A percentile compares a stretch with the other conserved stretches of the same genome.
Conservation (phyloP, 768 basidiomycete species). For the Trametes villosa region DNA sequence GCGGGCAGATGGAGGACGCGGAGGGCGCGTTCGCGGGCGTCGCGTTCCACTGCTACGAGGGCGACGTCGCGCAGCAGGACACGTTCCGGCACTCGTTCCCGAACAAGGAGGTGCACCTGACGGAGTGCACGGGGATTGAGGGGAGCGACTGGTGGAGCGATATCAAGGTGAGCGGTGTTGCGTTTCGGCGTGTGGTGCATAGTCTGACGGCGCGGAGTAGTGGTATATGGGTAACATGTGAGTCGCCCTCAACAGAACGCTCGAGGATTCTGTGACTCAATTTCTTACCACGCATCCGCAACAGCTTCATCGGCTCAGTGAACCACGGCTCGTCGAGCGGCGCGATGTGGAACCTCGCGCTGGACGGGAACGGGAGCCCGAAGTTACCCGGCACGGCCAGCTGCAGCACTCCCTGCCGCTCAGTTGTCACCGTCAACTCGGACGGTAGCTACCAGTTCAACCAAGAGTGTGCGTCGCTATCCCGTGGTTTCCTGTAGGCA, state of each 20-base stretch:
- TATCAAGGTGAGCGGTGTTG: conserved; percentile 60
- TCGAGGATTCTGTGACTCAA: too few species aligned
- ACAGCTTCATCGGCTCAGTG: conserved; percentile 46
- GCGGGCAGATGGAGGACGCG: conserved; percentile 59
- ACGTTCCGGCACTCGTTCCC: conserved; percentile 61
- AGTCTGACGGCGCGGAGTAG: too few species aligned
- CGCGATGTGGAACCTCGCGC: conserved; percentile 80
- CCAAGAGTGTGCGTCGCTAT: conserved; percentile 62
- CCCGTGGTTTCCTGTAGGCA: not conserved
- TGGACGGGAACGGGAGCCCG: conserved; percentile 63
- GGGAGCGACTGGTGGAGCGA: conserved; percentile 83
- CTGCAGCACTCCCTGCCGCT: conserved; percentile 70
- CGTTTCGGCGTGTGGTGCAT: too few species aligned
- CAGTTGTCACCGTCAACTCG: conserved; percentile 66
- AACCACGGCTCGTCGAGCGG: conserved; percentile 47
- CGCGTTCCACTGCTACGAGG: conserved; percentile 74
- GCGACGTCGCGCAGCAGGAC: conserved; percentile 55
- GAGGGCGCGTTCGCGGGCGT: conserved; percentile 62
- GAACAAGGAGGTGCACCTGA: conserved; percentile 57
- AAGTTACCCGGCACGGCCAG: conserved; percentile 65
- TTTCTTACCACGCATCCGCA: conserved; percentile 21
- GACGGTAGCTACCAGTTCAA: conserved; percentile 67
- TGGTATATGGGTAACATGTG: conserved; percentile 75
- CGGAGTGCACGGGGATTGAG: conserved; percentile 66
- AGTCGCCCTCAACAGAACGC: too few species aligned